Conservation (phyloP, 2,329 filamentous ascomycete species). For the Tolypocladium inflatum region DNA sequence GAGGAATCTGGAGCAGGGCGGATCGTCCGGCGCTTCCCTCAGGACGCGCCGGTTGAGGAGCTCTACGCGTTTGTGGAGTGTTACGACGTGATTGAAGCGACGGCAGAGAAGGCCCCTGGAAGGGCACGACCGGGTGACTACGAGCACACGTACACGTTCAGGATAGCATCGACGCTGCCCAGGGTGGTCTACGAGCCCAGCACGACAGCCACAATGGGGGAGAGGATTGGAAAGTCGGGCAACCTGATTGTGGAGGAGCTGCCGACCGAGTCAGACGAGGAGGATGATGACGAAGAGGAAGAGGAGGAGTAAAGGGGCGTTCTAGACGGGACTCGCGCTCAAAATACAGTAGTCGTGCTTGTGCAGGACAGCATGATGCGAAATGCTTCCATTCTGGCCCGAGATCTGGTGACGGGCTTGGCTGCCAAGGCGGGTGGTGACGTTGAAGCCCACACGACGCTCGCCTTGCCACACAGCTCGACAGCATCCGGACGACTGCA, state of each 20-base stretch:
- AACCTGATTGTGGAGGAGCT: constrained; percentile 78
- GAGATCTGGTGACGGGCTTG: not conserved
- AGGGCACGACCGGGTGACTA: constrained; percentile 34
- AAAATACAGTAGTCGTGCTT: not conserved
- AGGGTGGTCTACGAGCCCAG: constrained; percentile 69
- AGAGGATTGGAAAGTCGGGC: constrained; percentile 70
- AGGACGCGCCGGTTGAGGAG: constrained; percentile 68
- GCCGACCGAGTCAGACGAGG: constrained; percentile 23
- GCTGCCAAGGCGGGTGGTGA: not conserved
- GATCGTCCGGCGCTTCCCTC: constrained; percentile 65
- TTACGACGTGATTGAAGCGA: constrained; percentile 51
- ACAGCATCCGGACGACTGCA: not conserved
- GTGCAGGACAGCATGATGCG: not conserved
- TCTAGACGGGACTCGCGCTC: not conserved
- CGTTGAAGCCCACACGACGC: not conserved
- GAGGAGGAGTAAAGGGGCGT: constrained; percentile 1
- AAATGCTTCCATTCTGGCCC: not conserved
- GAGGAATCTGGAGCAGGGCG: constrained; percentile 54
- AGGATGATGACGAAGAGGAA: constrained; percentile 18
- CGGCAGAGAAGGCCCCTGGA: constrained; percentile 39
- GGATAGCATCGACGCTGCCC: constrained; percentile 77
- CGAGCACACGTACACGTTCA: constrained; percentile 75
- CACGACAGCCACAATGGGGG: constrained; percentile 53
- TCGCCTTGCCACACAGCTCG: not conserved
- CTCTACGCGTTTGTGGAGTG: constrained; percentile 96